Evolutionary conservation across 2,329 filamentous ascomycete species (phyloP).

Genomic region (Cordyceps javanica): DNA sequence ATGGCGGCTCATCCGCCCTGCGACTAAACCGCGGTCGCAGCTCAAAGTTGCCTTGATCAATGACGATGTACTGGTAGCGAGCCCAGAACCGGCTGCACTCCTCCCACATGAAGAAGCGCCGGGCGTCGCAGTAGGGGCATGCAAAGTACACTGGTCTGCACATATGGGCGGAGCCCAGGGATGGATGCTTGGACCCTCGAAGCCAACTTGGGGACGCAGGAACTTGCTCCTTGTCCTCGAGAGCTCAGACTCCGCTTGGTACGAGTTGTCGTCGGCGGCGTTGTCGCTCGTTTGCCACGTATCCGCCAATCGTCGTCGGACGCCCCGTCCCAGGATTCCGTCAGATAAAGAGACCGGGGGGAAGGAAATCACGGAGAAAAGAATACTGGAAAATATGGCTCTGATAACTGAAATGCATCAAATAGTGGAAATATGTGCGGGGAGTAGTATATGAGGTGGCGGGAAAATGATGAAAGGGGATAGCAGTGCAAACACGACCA

Average conservation of each 20-base stretch:
- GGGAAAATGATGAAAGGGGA: not conserved
- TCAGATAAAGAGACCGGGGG: not conserved
- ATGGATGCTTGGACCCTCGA: too few relatives aligned
- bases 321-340: not conserved
- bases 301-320: not conserved
- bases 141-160: not conserved
- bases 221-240: not conserved
- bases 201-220: too few relatives aligned
- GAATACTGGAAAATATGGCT: not conserved
- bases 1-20: not conserved
- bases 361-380: not conserved
- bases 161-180: not conserved
- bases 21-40: not conserved
- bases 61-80: constrained; percentile 8
- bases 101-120: constrained; percentile 8
- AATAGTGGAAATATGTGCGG: too few relatives aligned
- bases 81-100: constrained; percentile 1
- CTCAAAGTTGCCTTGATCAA: not conserved
- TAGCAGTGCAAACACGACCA: not conserved
- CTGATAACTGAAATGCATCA: too few relatives aligned
- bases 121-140: constrained; percentile 1
- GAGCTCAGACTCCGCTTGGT: not conserved
- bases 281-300: not conserved
- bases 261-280: not conserved
- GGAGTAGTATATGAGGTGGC: not conserved